Base-by-base conservation (phyloP, 2,329 filamentous ascomycete species). In the Westerdykella ornata region DNA sequence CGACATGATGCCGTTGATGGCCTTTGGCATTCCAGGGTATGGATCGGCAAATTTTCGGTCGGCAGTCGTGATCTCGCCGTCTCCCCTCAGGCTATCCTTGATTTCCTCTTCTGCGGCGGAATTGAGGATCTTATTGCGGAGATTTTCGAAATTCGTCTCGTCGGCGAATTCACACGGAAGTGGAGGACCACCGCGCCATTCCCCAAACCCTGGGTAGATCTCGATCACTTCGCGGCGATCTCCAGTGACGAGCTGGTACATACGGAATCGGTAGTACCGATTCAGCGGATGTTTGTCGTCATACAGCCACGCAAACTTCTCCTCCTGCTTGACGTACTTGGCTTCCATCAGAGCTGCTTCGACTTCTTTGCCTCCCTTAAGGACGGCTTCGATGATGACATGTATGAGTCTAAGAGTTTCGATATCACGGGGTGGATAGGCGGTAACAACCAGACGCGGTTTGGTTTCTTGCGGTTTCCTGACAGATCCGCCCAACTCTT, bases 251-350 rank as follows among this genome's bases (percentile, higher is more conserved):
- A 90, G 75, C 53, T 92, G 82, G 85, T 89, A 96, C 34, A 97
- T 60, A 34, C 87, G 80, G 85, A 88, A 97, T 33, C 92, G 81
- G 65, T 97, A 97, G 77, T 89, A 98, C 13, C 94, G 13, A 84
- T 90, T 18, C 81, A 88, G 47, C 76, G 73, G 56, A 29, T 65
- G 61, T 82, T 89, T 50, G 82, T 77, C 15, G 62, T 97, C 84
- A 82, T 87, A 98, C 4, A 98, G 73, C 85, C 89, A 98, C 0
- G 88, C 85, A 81, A 90, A 97, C 51, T 84, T 88, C 63, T 94
- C 86, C 45, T 95, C 86, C 31, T 75, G 77, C 60, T 94, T 87
- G 1, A 97, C 84, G 41, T 88, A 81, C 0, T 85, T 79, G 14
- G 86, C 76, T 37, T 82, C 84, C 92, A 97, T 97, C 5, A 98